Conservation (phyloP, 768 basidiomycete genomes). For the Tylopilus rubrobrunneus region DNA sequence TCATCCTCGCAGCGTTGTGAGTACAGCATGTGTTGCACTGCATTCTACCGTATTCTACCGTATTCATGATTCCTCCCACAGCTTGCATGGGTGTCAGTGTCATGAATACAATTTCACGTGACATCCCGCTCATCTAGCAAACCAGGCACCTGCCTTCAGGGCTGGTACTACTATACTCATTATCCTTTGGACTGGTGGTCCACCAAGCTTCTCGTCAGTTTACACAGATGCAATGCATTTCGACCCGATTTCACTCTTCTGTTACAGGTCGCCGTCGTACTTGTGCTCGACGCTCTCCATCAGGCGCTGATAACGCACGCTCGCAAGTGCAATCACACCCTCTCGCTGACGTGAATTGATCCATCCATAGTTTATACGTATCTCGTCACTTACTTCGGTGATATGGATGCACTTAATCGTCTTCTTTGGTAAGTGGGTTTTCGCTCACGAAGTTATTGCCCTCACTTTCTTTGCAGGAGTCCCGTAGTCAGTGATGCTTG, state of each 20-base stretch:
- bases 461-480: slow-evolving; percentile 18
- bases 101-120: not conserved
- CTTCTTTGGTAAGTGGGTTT: slow-evolving; percentile 40
- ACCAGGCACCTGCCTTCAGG: slow-evolving; percentile 52
- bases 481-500: slow-evolving; percentile 12
- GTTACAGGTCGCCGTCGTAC: slow-evolving; percentile 44
- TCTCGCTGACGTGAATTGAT: not conserved
- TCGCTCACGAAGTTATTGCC: not conserved
- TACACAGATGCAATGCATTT: not conserved
- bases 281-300: slow-evolving; percentile 50
- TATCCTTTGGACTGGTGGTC: slow-evolving; percentile 50
- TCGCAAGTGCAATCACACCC: slow-evolving; percentile 25
- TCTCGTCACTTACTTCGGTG: slow-evolving; percentile 36
- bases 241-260: not conserved
- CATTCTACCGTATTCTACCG: too few relatives aligned
- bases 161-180: slow-evolving; percentile 49
- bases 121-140: not conserved
- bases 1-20: slow-evolving; percentile 46
- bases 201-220: slow-evolving; percentile 43
- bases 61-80: slow-evolving; percentile 20
- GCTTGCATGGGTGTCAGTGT: slow-evolving; percentile 48
- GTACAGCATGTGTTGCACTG: slow-evolving; percentile 29
- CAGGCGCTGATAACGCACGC: slow-evolving; percentile 53
- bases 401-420: slow-evolving; percentile 19
- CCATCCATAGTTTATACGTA: slow-evolving; percentile 43